Percentiles rank a stretch among this genome's conserved stretches.
These are phyloP conservation scores for Selenicereus undatus DNA, from an alignment of 148 eudicot genomes.

Conservation along the genomic window DNA sequence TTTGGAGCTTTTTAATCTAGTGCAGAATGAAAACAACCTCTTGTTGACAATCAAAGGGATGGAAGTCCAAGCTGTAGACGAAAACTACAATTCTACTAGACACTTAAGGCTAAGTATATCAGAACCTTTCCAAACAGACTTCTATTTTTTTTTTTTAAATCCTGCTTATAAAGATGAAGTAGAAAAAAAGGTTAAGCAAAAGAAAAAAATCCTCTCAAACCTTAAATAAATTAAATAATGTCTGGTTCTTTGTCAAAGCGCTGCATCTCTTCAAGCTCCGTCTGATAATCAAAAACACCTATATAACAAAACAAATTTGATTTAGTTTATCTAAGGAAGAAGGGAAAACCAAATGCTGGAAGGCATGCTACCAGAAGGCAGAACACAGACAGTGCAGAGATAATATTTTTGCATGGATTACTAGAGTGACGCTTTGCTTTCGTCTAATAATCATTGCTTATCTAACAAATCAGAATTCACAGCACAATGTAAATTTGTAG, in stretches of 20 bases:
- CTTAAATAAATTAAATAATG: constrained; percentile 79
- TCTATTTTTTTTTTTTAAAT: not conserved
- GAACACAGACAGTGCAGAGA: not conserved
- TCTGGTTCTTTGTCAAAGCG: constrained; percentile 91
- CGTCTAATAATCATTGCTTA: not conserved
- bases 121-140: no score
- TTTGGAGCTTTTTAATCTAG: not conserved
- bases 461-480: not conserved
- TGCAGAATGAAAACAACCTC: not conserved
- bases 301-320: constrained; percentile 19
- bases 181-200: not conserved
- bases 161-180: not conserved
- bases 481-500: not conserved
- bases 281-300: constrained; percentile 90
- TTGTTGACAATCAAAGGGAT: not conserved
- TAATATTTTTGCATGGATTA: not conserved
- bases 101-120: not conserved
- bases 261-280: constrained; percentile 95
- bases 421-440: not conserved
- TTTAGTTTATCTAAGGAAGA: constrained; percentile 8
- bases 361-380: not conserved
- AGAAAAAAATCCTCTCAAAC: constrained; percentile 22
- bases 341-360: not conserved
- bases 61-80: no score
- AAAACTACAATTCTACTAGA: not conserved